phyloP scores from a whole-genome alignment of 2,329 filamentous ascomycete genomes.

The Cyphellophora attinorum region DNA sequence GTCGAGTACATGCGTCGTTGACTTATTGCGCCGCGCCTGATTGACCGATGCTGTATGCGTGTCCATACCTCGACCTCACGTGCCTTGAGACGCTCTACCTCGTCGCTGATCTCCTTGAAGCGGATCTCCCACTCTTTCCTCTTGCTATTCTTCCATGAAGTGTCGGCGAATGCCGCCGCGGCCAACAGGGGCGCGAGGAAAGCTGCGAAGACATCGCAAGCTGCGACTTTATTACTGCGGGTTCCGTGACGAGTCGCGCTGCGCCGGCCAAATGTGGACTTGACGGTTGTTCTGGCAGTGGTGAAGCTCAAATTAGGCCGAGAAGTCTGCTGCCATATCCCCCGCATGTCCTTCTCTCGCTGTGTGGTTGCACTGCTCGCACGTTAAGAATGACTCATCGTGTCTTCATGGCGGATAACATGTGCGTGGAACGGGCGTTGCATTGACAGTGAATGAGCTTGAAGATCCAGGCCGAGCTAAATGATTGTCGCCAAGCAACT shows the following conservation, averaged over 20 bases:
- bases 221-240: too few species aligned
- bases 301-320: slow-evolving; percentile 11
- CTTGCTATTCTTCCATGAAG: slow-evolving; percentile 15
- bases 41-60: slow-evolving; percentile 9
- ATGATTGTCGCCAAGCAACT: too few species aligned
- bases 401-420: too few species aligned
- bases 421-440: too few species aligned
- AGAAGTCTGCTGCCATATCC: slow-evolving; percentile 13
- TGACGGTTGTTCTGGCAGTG: slow-evolving; percentile 1
- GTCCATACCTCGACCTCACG: slow-evolving; percentile 10
- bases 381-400: too few species aligned
- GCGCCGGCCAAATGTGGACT: too few species aligned
- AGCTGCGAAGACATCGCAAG: slow-evolving; percentile 15
- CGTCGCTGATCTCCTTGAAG: slow-evolving; percentile 11
- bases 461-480: too few species aligned
- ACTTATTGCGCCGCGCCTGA: slow-evolving; percentile 4
- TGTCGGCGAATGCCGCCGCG: slow-evolving; percentile 15
- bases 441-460: too few species aligned
- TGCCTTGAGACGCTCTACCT: slow-evolving; percentile 12
- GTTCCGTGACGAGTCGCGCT: too few species aligned
- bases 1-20: slow-evolving; percentile 13
- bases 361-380: too few species aligned
- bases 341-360: slow-evolving; percentile 16
- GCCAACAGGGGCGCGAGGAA: slow-evolving; percentile 15
- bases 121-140: slow-evolving; percentile 17